phyloP scores from a whole-genome alignment of 371 early-diverging fungal genomes.

The Cokeromyces recurvatus region DNA sequence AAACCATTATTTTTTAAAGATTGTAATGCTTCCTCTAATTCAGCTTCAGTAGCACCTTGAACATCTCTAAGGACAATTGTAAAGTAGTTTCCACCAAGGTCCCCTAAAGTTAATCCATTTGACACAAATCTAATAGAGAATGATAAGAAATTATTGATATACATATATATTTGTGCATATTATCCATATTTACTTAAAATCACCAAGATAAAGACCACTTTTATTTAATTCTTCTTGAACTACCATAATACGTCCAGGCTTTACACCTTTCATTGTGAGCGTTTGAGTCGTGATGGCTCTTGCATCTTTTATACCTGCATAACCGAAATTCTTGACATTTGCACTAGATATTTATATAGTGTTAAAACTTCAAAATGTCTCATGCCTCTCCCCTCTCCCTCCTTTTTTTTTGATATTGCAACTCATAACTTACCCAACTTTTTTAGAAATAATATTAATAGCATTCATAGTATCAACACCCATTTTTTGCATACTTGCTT shows the following conservation, averaged over 20 bases:
- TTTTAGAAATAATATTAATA: slow-evolving; percentile 55
- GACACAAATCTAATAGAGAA: slow-evolving; percentile 39
- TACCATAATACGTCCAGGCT: slow-evolving; percentile 52
- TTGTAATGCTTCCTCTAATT: slow-evolving; percentile 51
- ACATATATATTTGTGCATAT: too few relatives aligned
- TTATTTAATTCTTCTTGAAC: slow-evolving; percentile 48
- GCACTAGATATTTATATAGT: slow-evolving; percentile 20
- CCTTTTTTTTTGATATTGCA: too few relatives aligned
- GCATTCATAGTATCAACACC: slow-evolving; percentile 89
- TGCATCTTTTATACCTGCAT: slow-evolving; percentile 99
- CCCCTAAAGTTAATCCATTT: slow-evolving; percentile 73
- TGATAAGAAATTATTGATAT: too few relatives aligned
- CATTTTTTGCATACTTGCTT: slow-evolving; percentile 86
- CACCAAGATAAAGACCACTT: slow-evolving; percentile 66
- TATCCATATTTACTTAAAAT: slow-evolving; percentile 61
- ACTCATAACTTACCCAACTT: slow-evolving; percentile 41
- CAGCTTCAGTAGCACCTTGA: slow-evolving; percentile 30
- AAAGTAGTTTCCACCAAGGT: slow-evolving; percentile 89
- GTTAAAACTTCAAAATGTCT: too few relatives aligned
- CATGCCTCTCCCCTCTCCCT: too few relatives aligned
- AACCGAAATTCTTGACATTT: slow-evolving; percentile 61
- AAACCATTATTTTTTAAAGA: slow-evolving; percentile 75
- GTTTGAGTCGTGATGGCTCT: slow-evolving; percentile 93
- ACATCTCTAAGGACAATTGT: slow-evolving; percentile 63
- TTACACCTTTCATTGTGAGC: slow-evolving; percentile 68